phyloP scores from a whole-genome alignment of 768 basidiomycete genomes.

The Leccinum variicolor region DNA sequence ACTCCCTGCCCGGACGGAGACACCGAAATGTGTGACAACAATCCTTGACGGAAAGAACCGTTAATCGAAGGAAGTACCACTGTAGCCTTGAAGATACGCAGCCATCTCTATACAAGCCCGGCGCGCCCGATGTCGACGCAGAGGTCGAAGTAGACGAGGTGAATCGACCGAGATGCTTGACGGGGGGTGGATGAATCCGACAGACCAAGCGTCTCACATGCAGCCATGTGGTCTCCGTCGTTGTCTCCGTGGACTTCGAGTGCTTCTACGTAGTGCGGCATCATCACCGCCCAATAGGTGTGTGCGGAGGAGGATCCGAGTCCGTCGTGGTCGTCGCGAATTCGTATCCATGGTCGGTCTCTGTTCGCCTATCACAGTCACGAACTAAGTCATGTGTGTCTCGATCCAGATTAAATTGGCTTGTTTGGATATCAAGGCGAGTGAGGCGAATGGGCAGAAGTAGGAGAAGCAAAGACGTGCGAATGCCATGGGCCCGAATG shows the following conservation, averaged over 20 bases:
- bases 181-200: slow-evolving; percentile 15
- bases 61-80: slow-evolving; percentile 29
- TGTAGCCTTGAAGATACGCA: slow-evolving; percentile 3
- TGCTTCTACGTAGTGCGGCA: background rate
- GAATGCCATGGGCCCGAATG: slow-evolving; percentile 1
- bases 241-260: slow-evolving; percentile 14
- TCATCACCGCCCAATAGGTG: slow-evolving; percentile 18
- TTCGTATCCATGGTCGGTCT: slow-evolving; percentile 26
- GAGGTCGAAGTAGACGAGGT: background rate
- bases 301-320: slow-evolving; percentile 27
- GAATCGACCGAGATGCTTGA: slow-evolving; percentile 13
- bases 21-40: background rate
- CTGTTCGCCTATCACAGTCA: slow-evolving; percentile 18
- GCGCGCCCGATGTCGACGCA: background rate
- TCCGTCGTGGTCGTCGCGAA: slow-evolving; percentile 27
- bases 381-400: slow-evolving; percentile 1
- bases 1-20: background rate
- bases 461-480: slow-evolving; percentile 1
- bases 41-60: slow-evolving; percentile 20
- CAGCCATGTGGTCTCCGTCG: slow-evolving; percentile 1
- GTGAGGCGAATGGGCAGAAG: background rate
- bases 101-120: background rate
- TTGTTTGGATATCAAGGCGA: slow-evolving; percentile 2
- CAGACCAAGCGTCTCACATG: slow-evolving; percentile 1
- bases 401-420: slow-evolving; percentile 1